These are phyloP conservation scores for Globisporangium paddicum DNA, from an alignment of 352 stramenopile genomes.

Conservation along the genomic window DNA sequence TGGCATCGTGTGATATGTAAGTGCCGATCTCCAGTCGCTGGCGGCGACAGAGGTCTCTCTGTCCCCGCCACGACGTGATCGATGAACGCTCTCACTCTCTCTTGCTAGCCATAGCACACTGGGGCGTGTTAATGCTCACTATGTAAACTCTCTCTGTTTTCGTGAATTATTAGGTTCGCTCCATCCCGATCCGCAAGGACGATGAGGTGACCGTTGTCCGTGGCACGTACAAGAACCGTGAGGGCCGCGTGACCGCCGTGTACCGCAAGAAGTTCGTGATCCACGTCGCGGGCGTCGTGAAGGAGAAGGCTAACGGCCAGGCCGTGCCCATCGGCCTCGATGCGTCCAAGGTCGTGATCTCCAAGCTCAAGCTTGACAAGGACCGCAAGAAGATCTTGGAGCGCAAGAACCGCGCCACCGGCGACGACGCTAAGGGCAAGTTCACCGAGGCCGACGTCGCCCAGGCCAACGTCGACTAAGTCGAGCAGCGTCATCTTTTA, in stretches of 20 bases:
- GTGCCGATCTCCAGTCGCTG: constrained; percentile 37
- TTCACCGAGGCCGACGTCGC: constrained; percentile 86
- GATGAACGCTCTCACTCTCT: constrained; percentile 5
- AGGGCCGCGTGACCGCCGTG: constrained; percentile 97
- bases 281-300: constrained; percentile 98
- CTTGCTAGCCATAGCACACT: background rate
- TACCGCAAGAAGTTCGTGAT: constrained; percentile 99
- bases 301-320: constrained; percentile 98
- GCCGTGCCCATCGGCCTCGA: constrained; percentile 97
- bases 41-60: background rate
- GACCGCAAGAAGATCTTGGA: constrained; percentile 99
- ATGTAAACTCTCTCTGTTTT: background rate
- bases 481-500: constrained; percentile 7
- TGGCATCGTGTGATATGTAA: constrained; percentile 86
- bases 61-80: background rate
- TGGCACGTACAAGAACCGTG: constrained; percentile 97
- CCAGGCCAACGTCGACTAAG: constrained; percentile 90
- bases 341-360: constrained; percentile 98
- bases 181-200: constrained; percentile 98
- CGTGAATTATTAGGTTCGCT: constrained; percentile 81
- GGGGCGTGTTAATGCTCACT: background rate
- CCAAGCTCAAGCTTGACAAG: constrained; percentile 99
- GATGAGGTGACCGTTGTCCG: constrained; percentile 98
- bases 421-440: constrained; percentile 85
- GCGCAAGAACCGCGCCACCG: constrained; percentile 93